Base-by-base conservation (phyloP, 495 filamentous ascomycete species). In the Penicillium alfredii region DNA sequence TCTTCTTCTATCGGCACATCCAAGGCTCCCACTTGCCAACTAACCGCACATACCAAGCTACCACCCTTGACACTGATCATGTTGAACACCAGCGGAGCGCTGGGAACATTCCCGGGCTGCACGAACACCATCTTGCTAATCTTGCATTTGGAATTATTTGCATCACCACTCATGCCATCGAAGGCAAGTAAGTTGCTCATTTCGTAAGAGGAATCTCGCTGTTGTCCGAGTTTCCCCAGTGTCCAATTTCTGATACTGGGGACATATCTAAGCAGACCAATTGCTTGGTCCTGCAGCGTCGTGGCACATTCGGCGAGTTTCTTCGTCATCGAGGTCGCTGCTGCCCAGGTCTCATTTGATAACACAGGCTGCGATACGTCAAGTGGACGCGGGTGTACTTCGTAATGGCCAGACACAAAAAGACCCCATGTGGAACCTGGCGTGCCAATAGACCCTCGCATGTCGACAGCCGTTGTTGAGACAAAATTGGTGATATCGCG, bases 71-170 rank as follows among this genome's bases (percentile, higher is more conserved):
- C 53, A 38, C 53, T 53, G n/a, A 56, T 38, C 17, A 52, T 8
- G 18, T 52, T 54, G 27, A 55, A 61, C 8, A 31, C 35, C 15
- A 58, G 35, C 15, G 54, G 52, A 7, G 39, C 53, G 28, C 49
- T 45, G 8, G 33, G 16, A 8, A 38, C 42, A 40, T 61, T 55
- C 1, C 30, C 49, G 15, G 58, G 58, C 34, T 49, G 47, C n/a
- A 40, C 38, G 20, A 54, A 56, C 1, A 56, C 45, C 53, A 61
- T 57, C 34, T 59, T 56, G 23, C 17, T 39, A 8, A 52, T 49
- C 18, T 37, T 45, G 24, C 34, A 56, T 20, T 36, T 29, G 10
- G 27, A 29, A n/a, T n/a, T n/a, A 18, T 13, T 19, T 11, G 17
- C 23, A 35, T 20, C 27, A 11, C 13, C 32, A 36, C 37, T 17